Evolutionary conservation across 345 rosid genomes (phyloP).

Genomic region (Nephelium lappaceum): DNA sequence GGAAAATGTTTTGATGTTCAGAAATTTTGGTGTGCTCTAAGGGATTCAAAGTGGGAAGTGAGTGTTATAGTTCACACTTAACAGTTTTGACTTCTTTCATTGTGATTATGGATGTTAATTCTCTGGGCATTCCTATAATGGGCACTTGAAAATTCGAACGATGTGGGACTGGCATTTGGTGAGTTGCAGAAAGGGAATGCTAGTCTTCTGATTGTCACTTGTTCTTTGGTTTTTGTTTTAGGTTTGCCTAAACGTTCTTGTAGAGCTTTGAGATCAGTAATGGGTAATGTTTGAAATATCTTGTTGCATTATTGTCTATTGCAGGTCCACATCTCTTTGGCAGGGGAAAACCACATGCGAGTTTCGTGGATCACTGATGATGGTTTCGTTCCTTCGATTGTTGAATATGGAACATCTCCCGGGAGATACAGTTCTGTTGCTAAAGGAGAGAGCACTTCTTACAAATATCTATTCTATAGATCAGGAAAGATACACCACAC

Average conservation of each 20-base stretch:
- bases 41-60: not conserved
- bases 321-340: conserved; percentile 73
- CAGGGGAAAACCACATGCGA: conserved; percentile 85
- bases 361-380: conserved; percentile 76
- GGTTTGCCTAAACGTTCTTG: not conserved
- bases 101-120: not conserved
- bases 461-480: conserved; percentile 66
- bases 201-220: too few relatives aligned
- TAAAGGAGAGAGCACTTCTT: conserved; percentile 82
- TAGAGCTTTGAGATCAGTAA: not conserved
- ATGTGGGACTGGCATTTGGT: not conserved
- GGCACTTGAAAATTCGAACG: not conserved
- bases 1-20: not conserved
- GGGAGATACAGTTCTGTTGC: conserved; percentile 54
- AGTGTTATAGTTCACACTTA: not conserved
- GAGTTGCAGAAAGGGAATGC: not conserved
- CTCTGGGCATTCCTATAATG: not conserved
- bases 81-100: not conserved
- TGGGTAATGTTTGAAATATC: not conserved
- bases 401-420: conserved; percentile 76
- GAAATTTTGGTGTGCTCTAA: conserved; percentile 1
- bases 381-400: conserved; percentile 64
- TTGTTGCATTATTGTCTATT: conserved; percentile 10
- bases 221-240: not conserved
- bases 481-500: conserved; percentile 95